Base-by-base conservation (phyloP, 768 basidiomycete genomes). In the Tulasnella sp. region DNA sequence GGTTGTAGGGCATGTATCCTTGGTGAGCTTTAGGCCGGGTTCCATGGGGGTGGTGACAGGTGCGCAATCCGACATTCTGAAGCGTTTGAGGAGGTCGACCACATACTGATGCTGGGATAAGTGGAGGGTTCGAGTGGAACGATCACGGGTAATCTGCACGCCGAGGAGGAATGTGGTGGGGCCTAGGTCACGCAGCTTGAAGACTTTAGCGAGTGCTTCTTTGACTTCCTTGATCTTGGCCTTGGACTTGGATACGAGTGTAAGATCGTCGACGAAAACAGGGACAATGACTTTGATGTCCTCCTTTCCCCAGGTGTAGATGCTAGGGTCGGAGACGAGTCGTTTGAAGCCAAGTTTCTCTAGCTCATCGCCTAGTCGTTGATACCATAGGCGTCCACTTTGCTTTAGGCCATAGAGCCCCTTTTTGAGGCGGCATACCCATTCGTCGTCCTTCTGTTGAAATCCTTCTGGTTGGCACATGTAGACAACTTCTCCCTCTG, bases 341-440 rank as follows among this genome's bases (percentile, higher is more conserved):
- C 11, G 52, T 19, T 22, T 75, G 36, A 75, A 70, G 15, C 45
- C 71, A 15, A 72, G 11, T 22, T 36, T 31, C 19, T 31, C 36
- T 1, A 72, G n/a, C 31, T 17, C 71, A 3, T 76, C 69, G 31
- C 49, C n/a, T 11, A 76, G 75, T 42, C 78, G 52, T 31, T 67
- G 34, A 49, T 78, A 77, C 79, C 79, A 80, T 12, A 67, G 34
- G 9, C 77, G 77, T 11, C 67, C 76, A 19, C 77, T 78, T 69
- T 82, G 82, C 78, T 82, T 82, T 2, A 82, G 73, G 17, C 82
- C 81, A 77, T 82, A 82, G 49, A 82, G 42, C 1, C 80, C 72
- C 67, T 80, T 80, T 22, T 49, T 71, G 1, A 76, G 38, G 0
- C 39, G 22, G 45, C 39, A 68, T 3, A 75, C 74, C 15, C 19